Evolutionary conservation across 208 protist genomes (phyloP).

Genomic region (Tetramitus jugosus): DNA sequence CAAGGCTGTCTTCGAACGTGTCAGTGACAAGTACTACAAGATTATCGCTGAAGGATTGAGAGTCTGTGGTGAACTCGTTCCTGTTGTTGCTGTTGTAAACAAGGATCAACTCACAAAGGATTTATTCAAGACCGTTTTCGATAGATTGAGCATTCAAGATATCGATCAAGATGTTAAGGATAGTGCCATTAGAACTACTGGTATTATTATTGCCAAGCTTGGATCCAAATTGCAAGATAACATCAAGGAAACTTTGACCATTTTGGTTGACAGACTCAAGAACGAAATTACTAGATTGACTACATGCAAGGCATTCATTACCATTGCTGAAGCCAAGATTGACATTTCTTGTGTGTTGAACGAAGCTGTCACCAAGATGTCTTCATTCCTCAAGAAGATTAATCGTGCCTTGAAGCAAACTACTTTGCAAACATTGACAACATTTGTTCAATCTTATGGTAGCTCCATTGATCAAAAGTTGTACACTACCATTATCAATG

Average conservation of each 20-base stretch:
- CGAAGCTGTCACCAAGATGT: constrained; percentile 39
- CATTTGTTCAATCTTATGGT: constrained; percentile 33
- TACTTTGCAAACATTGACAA: constrained; percentile 42
- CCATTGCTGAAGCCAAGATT: not conserved
- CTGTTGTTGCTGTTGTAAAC: not conserved
- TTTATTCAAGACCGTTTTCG: constrained; percentile 39
- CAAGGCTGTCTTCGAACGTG: constrained; percentile 33
- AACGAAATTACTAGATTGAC: constrained; percentile 59
- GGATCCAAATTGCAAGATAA: constrained; percentile 37
- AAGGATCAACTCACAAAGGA: not conserved
- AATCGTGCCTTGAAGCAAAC: constrained; percentile 51
- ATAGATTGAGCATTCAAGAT: constrained; percentile 49
- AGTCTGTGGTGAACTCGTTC: constrained; percentile 38
- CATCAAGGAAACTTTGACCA: not conserved
- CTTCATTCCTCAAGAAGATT: constrained; percentile 55
- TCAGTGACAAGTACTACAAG: constrained; percentile 58
- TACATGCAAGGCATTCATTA: constrained; percentile 12
- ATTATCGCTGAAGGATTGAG: constrained; percentile 49
- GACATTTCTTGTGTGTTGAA: constrained; percentile 37
- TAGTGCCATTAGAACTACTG: constrained; percentile 48
- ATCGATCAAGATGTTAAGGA: constrained; percentile 75
- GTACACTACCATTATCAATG: constrained; percentile 37
- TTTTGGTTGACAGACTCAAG: constrained; percentile 44
- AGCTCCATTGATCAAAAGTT: constrained; percentile 14
- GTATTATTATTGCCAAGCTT: constrained; percentile 44